These are phyloP conservation scores for Phytopythium oedochilum DNA, from an alignment of 352 stramenopile genomes.

Conservation along the genomic window DNA sequence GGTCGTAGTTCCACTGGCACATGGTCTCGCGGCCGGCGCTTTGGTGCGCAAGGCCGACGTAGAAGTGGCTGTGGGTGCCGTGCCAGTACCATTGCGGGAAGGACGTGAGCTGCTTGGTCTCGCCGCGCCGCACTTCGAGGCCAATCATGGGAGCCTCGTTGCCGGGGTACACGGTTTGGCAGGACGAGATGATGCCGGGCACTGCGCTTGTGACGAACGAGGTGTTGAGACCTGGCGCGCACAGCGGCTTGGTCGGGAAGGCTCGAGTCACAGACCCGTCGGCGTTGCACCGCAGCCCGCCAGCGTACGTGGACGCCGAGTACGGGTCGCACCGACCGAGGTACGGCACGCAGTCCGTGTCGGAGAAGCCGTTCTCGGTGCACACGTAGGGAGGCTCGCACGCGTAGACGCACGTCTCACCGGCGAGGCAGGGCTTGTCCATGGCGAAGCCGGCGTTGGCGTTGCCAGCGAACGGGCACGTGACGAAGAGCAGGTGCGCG, in stretches of 20 bases:
- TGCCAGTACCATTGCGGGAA: conserved; percentile 8
- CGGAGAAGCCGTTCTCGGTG: conserved; percentile 8
- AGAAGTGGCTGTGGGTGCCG: conserved; percentile 7
- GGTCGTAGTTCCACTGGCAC: conserved; percentile 7
- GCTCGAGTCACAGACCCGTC: conserved; percentile 1
- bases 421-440: conserved; percentile 2
- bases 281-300: conserved; percentile 3
- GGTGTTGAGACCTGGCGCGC: conserved; percentile 1
- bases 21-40: background rate
- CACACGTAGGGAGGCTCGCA: conserved; percentile 6
- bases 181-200: conserved; percentile 4
- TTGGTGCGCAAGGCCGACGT: conserved; percentile 1
- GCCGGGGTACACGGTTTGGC: conserved; percentile 5
- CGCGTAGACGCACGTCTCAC: conserved; percentile 5
- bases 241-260: conserved; percentile 3
- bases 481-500: conserved; percentile 3
- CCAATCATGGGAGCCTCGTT: conserved; percentile 6
- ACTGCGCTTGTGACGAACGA: conserved; percentile 4
- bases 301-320: conserved; percentile 1
- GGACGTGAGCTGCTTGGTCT: conserved; percentile 8
- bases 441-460: conserved; percentile 5
- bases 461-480: conserved; percentile 4
- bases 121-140: background rate
- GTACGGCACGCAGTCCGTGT: conserved; percentile 7
- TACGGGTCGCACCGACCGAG: conserved; percentile 5